Evolutionary conservation across 139 green algal genomes (phyloP), one percentile per base, ranked within the genome.

Genomic region (Asterochloris erici): DNA sequence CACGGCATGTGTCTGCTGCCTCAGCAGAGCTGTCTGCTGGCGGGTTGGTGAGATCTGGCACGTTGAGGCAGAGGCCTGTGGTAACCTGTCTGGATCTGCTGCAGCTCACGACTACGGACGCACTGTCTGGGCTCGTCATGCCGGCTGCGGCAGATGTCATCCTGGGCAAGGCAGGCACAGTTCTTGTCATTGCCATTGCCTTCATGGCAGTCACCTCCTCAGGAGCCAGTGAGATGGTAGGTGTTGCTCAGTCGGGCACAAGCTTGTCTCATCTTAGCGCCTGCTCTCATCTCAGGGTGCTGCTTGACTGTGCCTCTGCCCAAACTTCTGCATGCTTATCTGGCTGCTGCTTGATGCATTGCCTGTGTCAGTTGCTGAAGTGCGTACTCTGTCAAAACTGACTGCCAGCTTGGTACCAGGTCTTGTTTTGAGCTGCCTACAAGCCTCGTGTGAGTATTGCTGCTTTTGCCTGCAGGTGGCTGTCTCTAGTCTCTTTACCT

Each of bases 201-300:
- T 84, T 79, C 80, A 84, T 84, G 80, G 80, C 80, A 24, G 80
- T 84, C 13, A 84, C 80, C 10, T 74, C 60, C 70, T 70, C 28
- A 26, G 80, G 80, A 19, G 80, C 80, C 1, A 61, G 54, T 24
- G 80, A 84, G 21, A 81, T 81, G 76, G 76, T 81, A 4, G 21
- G 66, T 24, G 38, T 9, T 73, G 21, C 66, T 73, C 66, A 21
- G 2, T 24, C 9, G 66, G 21, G 19, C 2, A 26, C 21, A 26
- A 24, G 66, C 66, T 12, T 21, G 21, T 73, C 23, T 54, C 38
- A 54, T 54, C 38, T 54, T 2, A 6, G 38, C 38, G 38, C 38
- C 38, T 54, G 38, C 38, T 54, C 38, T 54, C 38, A 54, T 54
- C 38, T 54, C 38, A 54, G 38, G 38, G 38, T 54, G 38, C 38